These are phyloP conservation scores for Coniochaeta ligniaria DNA, from an alignment of 2,329 filamentous ascomycete genomes.

Conservation along the genomic window DNA sequence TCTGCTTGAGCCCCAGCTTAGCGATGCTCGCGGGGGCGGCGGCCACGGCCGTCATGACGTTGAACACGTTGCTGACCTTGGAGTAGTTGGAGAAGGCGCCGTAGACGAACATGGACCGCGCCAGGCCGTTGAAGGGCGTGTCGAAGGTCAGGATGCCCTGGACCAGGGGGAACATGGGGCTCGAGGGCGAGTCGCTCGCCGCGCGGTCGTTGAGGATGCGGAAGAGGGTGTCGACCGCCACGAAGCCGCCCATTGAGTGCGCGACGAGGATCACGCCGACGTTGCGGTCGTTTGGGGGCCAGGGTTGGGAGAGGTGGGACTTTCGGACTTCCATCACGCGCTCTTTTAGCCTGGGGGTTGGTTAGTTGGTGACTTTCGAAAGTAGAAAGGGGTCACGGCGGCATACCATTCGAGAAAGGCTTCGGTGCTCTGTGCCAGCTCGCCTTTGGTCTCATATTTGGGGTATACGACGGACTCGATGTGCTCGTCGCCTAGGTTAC, in stretches of 20 bases:
- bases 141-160: slow-evolving; percentile 78
- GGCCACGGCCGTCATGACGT: slow-evolving; percentile 47
- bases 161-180: slow-evolving; percentile 66
- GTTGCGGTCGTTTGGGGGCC: slow-evolving; percentile 72
- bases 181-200: slow-evolving; percentile 27
- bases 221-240: slow-evolving; percentile 75
- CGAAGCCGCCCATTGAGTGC: slow-evolving; percentile 82
- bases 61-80: slow-evolving; percentile 49
- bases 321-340: slow-evolving; percentile 73
- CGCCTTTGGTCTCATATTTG: slow-evolving; percentile 65
- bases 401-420: slow-evolving; percentile 39
- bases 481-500: slow-evolving; percentile 51
- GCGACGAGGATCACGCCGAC: slow-evolving; percentile 75
- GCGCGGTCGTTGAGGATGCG: slow-evolving; percentile 58
- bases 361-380: not conserved
- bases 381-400: not conserved
- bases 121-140: slow-evolving; percentile 69
- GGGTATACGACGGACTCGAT: slow-evolving; percentile 61
- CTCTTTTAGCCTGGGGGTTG: slow-evolving; percentile 59
- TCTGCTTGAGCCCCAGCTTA: slow-evolving; percentile 28
- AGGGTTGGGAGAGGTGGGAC: slow-evolving; percentile 60
- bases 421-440: slow-evolving; percentile 44
- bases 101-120: slow-evolving; percentile 53
- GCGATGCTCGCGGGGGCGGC: slow-evolving; percentile 38
- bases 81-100: slow-evolving; percentile 53